Evolutionary conservation across 768 basidiomycete species (phyloP).

Genomic region (Pisolithus microcarpus): DNA sequence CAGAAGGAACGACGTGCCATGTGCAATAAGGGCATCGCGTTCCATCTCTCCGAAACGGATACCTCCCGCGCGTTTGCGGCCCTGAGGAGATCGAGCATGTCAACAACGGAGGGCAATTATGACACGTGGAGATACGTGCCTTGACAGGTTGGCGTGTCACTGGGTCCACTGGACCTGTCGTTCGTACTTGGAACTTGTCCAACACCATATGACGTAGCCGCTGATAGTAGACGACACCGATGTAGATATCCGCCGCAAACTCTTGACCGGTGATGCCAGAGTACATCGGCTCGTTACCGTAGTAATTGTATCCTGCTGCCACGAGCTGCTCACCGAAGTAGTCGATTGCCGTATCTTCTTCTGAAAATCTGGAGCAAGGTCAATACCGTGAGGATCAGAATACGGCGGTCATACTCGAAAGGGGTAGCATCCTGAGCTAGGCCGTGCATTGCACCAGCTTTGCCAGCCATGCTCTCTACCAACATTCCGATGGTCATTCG

Average conservation of each 20-base stretch:
- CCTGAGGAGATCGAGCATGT: conserved; percentile 39
- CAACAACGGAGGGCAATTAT: background rate
- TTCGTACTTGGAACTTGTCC: conserved; percentile 99
- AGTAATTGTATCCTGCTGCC: conserved; percentile 95
- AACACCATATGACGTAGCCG: conserved; percentile 98
- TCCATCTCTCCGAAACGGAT: conserved; percentile 99
- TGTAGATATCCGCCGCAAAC: conserved; percentile 97
- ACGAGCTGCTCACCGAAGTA: conserved; percentile 95
- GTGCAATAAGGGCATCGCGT: conserved; percentile 95
- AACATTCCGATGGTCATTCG: conserved; percentile 99
- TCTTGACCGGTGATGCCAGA: conserved; percentile 98
- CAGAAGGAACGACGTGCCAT: conserved; percentile 95
- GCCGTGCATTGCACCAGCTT: conserved; percentile 97
- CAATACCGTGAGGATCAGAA: conserved; percentile 7
- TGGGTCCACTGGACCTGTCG: conserved; percentile 94
- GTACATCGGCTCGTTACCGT: conserved; percentile 99
- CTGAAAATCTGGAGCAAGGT: conserved; percentile 63
- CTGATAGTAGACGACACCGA: conserved; percentile 98
- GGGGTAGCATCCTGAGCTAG: conserved; percentile 98
- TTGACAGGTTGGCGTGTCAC: conserved; percentile 96
- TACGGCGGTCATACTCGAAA: conserved; percentile 64
- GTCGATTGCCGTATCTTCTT: conserved; percentile 93
- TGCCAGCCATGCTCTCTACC: conserved; percentile 99
- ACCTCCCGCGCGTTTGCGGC: conserved; percentile 95
- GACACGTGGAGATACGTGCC: conserved; percentile 37